Evolutionary conservation across 345 rosid genomes (phyloP), one percentile per base, ranked within the genome.

Genomic region (Arabis hirsuta): DNA sequence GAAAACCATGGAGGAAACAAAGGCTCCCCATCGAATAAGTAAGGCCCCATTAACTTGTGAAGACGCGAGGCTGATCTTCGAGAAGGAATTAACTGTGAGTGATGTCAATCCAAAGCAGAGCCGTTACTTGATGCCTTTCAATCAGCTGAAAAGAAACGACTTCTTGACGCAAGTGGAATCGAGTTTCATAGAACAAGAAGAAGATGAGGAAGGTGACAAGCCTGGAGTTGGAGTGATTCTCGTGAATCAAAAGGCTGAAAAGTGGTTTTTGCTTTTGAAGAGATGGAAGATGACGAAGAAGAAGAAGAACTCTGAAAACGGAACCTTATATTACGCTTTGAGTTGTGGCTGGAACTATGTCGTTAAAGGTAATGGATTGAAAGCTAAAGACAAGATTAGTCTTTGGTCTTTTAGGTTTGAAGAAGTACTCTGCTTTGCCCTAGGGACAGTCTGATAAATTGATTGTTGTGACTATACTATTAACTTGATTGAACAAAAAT

Each of bases 361-460:
- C 14, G 34, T 26, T 52, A 5, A 9, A 4, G 34, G 24, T 14
- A 26, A 52, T n/a, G 8, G 3, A 4, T 52, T 24, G 34, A 27
- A 24, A 52, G 34, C 14, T 14, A 12, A 6, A 4, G 8, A 52
- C n/a, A 12, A 24, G n/a, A 24, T 52, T n/a, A 12, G 6, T 24
- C 14, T 52, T 24, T 52, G 56, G 56, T 52, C 56, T 26, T 52
- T 52, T 6, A 52, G 56, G 56, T 24, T 6, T 26, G 34, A 26
- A 52, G 56, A 14, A 52, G 27, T 1, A 1, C 56, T 52, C 8
- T 52, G 7, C 56, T 52, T 52, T 26, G 56, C 56, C 56, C 34
- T 52, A 3, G 55, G 13, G 6, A 20, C 12, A 50, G n/a, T 36
- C 41, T 2, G 41, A 36, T 8, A 8, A 36, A 2, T 36, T 36